These are phyloP conservation scores for Macrolepiota albuminosa DNA, from an alignment of 768 basidiomycete species.

Conservation along the genomic window DNA sequence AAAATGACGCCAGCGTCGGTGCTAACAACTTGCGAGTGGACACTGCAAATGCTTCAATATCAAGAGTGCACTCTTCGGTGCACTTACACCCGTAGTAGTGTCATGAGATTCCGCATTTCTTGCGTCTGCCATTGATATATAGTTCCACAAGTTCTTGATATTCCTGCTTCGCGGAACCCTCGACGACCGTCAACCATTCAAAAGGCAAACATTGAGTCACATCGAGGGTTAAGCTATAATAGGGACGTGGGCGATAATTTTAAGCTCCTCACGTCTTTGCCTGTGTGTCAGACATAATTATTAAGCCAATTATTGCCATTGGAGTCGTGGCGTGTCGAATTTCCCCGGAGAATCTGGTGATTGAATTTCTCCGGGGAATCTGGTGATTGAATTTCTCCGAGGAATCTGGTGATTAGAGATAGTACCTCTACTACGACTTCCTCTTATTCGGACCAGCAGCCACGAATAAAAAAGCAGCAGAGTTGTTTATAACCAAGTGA, in stretches of 20 bases:
- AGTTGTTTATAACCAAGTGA: neutral
- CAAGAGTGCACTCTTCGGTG: conserved; percentile 43
- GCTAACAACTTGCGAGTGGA: conserved; percentile 40
- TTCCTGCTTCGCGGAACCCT: conserved; percentile 34
- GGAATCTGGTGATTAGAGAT: neutral
- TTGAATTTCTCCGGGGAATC: neutral
- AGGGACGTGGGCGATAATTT: conserved; percentile 17
- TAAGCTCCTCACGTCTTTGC: neutral
- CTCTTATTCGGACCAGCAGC: neutral
- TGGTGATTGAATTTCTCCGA: neutral
- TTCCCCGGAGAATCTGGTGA: no score
- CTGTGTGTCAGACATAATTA: neutral
- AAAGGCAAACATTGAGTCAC: conserved; percentile 40
- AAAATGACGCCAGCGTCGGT: conserved; percentile 35
- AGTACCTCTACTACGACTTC: neutral
- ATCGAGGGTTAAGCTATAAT: conserved; percentile 30
- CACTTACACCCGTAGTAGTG: conserved; percentile 39
- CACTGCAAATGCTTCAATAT: conserved; percentile 47
- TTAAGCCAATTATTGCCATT: neutral
- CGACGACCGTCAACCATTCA: conserved; percentile 40
- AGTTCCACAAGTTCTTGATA: conserved; percentile 26
- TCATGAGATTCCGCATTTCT: conserved; percentile 22
- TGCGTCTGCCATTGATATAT: no score
- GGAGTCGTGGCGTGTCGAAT: neutral
- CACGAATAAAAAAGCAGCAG: neutral